Evolutionary conservation across 2,329 filamentous ascomycete species (phyloP), one percentile per base, ranked within the genome.

Genomic region (Colletotrichum sp.): DNA sequence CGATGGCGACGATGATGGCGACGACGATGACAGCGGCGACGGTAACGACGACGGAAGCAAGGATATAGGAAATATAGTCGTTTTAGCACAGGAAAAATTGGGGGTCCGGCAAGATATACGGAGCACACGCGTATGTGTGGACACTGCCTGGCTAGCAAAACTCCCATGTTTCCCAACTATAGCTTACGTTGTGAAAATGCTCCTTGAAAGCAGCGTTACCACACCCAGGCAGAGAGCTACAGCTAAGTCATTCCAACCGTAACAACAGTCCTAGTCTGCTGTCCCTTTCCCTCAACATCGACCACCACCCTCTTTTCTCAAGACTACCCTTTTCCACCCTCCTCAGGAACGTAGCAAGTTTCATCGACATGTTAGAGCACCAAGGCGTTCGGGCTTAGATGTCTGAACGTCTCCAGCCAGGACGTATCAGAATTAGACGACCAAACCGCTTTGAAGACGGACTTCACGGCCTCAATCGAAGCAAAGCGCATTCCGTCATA

Each of bases 401-500:
- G 3, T 34, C 59, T 62, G 26, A 62, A 62, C 59, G 34, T 34
- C 6, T 62, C 18, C 12, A 34, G 6, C 59, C 59, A 62, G 8
- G 59, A 34, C 59, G 30, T 24, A 32, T 62, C 59, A 34, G 28
- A 62, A 12, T 62, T 62, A 18, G 59, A 62, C 59, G 26, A 62
- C 59, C 59, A 62, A 4, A 62, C 30, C 18, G 28, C 59, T 62
- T 68, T 68, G 44, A 68, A 68, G 6, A 68, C 44, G 32, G 44
- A 57, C 86, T 68, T 68, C 8, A 68, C 65, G 10, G 65, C 65
- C 24, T 68, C 65, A 24, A 93, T 81, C 74, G 82, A 84, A 2
- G 80, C 81, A 28, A 84, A 81, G 3, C 82, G 80, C 77, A 84
- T 84, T 39, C 82, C 80, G 15, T 84, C 80, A 39, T 83, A 82